phyloP scores from a whole-genome alignment of 140 eudicot genomes.

The Ambrosia hybrid region DNA sequence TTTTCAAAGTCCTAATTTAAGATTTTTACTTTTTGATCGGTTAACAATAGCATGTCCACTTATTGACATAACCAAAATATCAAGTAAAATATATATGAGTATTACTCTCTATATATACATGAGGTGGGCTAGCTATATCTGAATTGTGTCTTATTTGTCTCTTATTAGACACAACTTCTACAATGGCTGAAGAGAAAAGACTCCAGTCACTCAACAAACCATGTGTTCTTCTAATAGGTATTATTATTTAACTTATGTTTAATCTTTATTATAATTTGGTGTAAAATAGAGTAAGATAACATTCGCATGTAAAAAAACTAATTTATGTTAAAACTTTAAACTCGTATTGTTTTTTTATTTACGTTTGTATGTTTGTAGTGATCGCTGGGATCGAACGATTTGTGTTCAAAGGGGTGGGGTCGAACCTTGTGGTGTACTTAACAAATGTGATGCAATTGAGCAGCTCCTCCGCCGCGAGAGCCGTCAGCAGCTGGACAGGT shows the following conservation, averaged over 20 bases:
- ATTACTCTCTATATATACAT: too few species aligned
- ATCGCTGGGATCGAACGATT: constrained; percentile 91
- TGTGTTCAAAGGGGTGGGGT: constrained; percentile 96
- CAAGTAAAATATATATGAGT: too few species aligned
- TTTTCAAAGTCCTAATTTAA: too few species aligned
- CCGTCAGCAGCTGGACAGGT: constrained; percentile 84
- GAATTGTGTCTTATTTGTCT: constrained; percentile 16
- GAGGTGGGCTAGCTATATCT: too few species aligned
- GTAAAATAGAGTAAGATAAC: too few species aligned
- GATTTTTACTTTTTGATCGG: too few species aligned
- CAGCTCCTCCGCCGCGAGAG: constrained; percentile 79
- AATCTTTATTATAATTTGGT: not conserved
- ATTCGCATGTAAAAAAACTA: too few species aligned
- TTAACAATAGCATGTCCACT: too few species aligned
- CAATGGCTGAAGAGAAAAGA: constrained; percentile 44
- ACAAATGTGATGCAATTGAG: constrained; percentile 74
- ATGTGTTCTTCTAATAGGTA: constrained; percentile 71
- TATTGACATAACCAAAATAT: too few species aligned
- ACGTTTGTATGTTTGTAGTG: constrained; percentile 28
- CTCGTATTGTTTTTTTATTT: not conserved
- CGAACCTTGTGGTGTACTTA: constrained; percentile 80
- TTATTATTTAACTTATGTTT: not conserved
- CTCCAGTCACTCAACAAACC: constrained; percentile 53
- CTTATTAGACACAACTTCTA: constrained; percentile 1
- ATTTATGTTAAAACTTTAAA: not conserved